phyloP scores from a whole-genome alignment of 2,329 filamentous ascomycete genomes.

The Fusarium graminum region DNA sequence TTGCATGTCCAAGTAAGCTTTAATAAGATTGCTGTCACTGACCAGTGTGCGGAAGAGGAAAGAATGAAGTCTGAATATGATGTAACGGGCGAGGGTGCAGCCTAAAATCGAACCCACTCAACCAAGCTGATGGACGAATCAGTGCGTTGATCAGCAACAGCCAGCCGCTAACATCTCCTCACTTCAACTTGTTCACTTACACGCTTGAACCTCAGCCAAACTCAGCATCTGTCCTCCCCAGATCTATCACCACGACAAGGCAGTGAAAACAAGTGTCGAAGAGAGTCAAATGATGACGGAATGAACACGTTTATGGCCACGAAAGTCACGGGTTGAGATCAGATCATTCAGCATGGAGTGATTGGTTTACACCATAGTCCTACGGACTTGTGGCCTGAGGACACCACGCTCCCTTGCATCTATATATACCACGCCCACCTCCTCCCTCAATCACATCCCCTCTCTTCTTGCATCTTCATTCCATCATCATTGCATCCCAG shows the following conservation, averaged over 20 bases:
- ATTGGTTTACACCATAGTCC: constrained; percentile 29
- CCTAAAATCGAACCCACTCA: constrained; percentile 6
- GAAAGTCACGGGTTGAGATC: neutral
- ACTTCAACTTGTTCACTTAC: neutral
- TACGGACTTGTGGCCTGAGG: constrained; percentile 44
- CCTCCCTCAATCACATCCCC: neutral
- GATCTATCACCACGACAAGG: rapidly evolving
- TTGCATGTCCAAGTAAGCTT: too few relatives aligned
- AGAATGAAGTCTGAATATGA: neutral
- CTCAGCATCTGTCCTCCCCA: too few relatives aligned
- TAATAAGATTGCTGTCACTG: too few relatives aligned
- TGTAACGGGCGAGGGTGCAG: neutral
- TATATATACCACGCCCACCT: constrained; percentile 32
- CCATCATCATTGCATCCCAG: neutral
- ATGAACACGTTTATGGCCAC: rapidly evolving
- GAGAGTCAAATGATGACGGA: rapidly evolving
- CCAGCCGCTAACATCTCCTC: neutral
- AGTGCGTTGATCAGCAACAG: neutral
- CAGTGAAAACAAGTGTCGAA: rapidly evolving
- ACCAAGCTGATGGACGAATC: neutral
- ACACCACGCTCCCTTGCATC: constrained; percentile 20
- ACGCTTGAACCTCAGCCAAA: neutral
- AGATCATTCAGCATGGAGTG: neutral
- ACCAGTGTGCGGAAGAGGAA: too few relatives aligned
- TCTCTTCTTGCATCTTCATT: constrained; percentile 4